Conservation (phyloP, 2,329 filamentous ascomycete species). For the Atkinsonella hypoxylon region DNA sequence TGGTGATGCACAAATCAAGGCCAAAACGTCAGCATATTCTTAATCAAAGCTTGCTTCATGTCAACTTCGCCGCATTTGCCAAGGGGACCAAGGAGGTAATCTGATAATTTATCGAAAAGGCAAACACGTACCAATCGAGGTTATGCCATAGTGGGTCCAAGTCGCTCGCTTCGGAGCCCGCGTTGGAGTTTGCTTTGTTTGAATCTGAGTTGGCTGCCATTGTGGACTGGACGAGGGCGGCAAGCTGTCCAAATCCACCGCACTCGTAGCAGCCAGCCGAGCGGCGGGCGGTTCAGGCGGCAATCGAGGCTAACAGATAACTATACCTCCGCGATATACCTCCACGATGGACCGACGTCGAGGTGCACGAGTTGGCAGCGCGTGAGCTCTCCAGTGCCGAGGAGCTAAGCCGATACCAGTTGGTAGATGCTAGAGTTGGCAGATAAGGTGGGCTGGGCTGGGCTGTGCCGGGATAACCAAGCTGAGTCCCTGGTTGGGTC, state of each 20-base stretch:
- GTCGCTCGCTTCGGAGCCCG: slow-evolving; percentile 14
- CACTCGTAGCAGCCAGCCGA: slow-evolving; percentile 7
- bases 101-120: neutral
- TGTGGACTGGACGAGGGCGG: slow-evolving; percentile 11
- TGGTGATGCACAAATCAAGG: slow-evolving; percentile 17
- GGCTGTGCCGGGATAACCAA: too few species aligned
- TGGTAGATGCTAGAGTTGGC: too few species aligned
- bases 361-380: neutral
- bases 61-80: neutral
- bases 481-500: too few species aligned
- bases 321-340: neutral
- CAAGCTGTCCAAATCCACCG: slow-evolving; percentile 14
- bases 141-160: slow-evolving; percentile 60
- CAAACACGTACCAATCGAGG: slow-evolving; percentile 54
- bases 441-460: too few species aligned
- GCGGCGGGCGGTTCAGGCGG: neutral
- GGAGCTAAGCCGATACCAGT: too few species aligned
- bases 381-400: neutral
- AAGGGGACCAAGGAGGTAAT: neutral
- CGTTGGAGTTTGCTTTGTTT: slow-evolving; percentile 12
- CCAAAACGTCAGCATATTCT: slow-evolving; percentile 3
- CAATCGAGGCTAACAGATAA: neutral
- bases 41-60: neutral
- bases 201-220: slow-evolving; percentile 17
- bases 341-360: slow-evolving; percentile 2